phyloP scores from a whole-genome alignment of 1,284 basidiomycete genomes.

The Tylopilus orsonianus region DNA sequence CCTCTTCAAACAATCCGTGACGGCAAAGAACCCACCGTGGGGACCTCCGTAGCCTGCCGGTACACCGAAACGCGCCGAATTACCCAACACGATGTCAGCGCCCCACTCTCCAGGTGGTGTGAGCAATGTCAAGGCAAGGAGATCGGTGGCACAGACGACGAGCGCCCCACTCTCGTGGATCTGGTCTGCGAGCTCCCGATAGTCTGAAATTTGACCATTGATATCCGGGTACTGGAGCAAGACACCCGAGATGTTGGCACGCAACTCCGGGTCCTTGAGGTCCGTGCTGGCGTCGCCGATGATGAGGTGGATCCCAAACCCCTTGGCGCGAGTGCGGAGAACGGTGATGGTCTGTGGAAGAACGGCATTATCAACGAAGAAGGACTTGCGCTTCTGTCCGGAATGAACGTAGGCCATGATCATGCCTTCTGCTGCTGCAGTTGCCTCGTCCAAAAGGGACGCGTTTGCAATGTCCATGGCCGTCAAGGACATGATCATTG shows the following conservation, averaged over 20 bases:
- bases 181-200: conserved; percentile 61
- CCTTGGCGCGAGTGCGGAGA: conserved; percentile 83
- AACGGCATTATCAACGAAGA: conserved; percentile 82
- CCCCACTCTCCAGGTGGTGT: conserved; percentile 99
- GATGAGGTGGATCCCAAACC: conserved; percentile 83
- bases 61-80: conserved; percentile 94
- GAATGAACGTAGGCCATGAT: conserved; percentile 74
- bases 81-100: conserved; percentile 94
- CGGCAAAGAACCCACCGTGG: conserved; percentile 95
- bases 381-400: conserved; percentile 77
- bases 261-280: conserved; percentile 51
- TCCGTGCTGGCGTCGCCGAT: conserved; percentile 60
- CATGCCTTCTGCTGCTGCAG: conserved; percentile 93
- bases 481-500: conserved; percentile 94
- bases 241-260: conserved; percentile 79
- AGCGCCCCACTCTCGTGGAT: conserved; percentile 80
- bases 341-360: conserved; percentile 87
- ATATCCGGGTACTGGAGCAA: conserved; percentile 94
- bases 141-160: conserved; percentile 86
- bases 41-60: conserved; percentile 90
- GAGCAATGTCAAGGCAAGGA: conserved; percentile 90
- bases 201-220: conserved; percentile 84
- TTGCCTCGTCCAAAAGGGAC: conserved; percentile 89
- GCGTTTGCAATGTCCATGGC: conserved; percentile 95
- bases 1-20: conserved; percentile 89